A percentile compares a stretch with the other conserved stretches of the same genome.
phyloP scores from a whole-genome alignment of 331 rosid species.

The Rosa hybrid region DNA sequence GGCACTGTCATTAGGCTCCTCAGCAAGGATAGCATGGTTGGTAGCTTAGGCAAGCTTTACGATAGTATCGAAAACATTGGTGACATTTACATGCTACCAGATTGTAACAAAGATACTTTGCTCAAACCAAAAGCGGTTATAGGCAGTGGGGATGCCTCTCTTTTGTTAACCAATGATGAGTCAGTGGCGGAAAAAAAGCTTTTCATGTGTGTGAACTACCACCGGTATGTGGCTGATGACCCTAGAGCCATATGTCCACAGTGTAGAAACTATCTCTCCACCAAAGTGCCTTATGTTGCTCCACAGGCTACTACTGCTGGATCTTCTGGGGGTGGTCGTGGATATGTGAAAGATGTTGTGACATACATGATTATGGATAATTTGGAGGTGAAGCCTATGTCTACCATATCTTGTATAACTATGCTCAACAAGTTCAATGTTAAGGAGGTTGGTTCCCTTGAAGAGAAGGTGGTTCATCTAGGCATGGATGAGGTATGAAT shows the following conservation, averaged over 20 bases:
- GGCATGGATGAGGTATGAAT: conserved; percentile 8
- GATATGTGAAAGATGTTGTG: conserved; percentile 20
- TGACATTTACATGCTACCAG: conserved; percentile 1
- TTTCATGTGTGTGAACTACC: background rate
- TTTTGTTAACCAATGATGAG: background rate
- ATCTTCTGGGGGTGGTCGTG: background rate
- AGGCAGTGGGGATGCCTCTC: background rate
- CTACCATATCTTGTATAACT: too few relatives aligned
- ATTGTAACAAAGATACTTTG: background rate
- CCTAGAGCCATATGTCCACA: conserved; percentile 7
- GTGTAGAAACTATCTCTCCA: background rate
- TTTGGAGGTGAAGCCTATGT: conserved; percentile 1
- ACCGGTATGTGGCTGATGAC: background rate
- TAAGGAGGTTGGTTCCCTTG: conserved; percentile 12
- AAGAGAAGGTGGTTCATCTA: conserved; percentile 17
- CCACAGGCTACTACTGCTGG: background rate
- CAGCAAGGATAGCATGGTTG: background rate
- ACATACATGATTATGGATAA: conserved; percentile 29
- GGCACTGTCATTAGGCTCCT: conserved; percentile 16
- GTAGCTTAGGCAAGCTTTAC: conserved; percentile 17
- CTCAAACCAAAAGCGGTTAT: background rate
- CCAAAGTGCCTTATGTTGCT: background rate
- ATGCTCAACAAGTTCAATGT: too few relatives aligned
- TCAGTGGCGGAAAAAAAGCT: background rate
- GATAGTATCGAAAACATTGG: background rate